Evolutionary conservation across 2,329 filamentous ascomycete species (phyloP).

Genomic region (Penicillium vulpinum): DNA sequence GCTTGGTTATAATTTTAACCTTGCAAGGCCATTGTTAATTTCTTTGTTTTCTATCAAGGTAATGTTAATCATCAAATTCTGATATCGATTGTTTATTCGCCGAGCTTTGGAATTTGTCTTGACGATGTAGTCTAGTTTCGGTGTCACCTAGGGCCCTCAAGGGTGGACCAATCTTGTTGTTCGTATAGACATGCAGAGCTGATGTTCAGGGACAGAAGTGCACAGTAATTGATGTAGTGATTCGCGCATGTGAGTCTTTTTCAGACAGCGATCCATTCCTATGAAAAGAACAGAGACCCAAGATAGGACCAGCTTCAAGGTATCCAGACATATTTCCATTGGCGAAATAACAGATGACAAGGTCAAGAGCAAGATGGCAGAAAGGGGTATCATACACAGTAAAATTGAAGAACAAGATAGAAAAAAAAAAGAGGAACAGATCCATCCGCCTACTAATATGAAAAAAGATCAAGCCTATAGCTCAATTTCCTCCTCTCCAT

Average conservation of each 20-base stretch:
- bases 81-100: background rate
- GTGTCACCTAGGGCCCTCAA: background rate
- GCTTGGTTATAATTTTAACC: background rate
- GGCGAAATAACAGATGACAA: background rate
- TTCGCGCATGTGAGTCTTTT: background rate
- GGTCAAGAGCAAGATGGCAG: background rate
- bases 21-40: background rate
- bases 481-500: conserved; percentile 45
- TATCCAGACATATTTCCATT: background rate
- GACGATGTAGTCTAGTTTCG: background rate
- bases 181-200: background rate
- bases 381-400: conserved; percentile 5
- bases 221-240: background rate
- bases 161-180: background rate
- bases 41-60: background rate
- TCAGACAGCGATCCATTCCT: background rate
- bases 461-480: conserved; percentile 28
- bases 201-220: no score
- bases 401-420: background rate
- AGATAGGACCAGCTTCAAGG: background rate
- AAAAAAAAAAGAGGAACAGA: background rate
- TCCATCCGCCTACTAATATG: background rate
- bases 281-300: background rate
- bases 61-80: background rate
- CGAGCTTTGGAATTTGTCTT: background rate